Evolutionary conservation across 139 green algal genomes (phyloP).

Genomic region (Coelastrella sp.): DNA sequence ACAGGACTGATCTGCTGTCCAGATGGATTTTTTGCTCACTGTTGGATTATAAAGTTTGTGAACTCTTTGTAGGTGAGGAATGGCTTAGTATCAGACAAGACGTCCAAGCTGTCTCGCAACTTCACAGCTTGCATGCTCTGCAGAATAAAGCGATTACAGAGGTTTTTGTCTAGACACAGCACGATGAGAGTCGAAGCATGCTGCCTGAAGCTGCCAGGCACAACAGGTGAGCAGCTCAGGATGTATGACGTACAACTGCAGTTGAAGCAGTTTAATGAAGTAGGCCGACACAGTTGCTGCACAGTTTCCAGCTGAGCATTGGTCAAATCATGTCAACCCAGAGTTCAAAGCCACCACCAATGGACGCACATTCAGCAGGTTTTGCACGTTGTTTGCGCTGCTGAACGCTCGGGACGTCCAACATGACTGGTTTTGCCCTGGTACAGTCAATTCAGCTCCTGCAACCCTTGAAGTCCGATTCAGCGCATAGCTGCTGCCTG

Average conservation of each 20-base stretch:
- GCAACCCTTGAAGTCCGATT: neutral
- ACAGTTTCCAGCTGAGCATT: no score
- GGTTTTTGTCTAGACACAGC: no score
- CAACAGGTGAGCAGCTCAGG: no score
- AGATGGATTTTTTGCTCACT: constrained; percentile 6
- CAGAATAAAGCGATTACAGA: neutral
- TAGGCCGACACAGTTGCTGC: no score
- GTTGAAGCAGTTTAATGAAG: no score
- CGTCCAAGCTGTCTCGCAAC: constrained; percentile 23
- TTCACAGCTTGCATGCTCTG: constrained; percentile 45
- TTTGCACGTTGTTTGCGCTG: neutral
- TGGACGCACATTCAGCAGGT: constrained; percentile 24
- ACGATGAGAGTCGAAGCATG: no score
- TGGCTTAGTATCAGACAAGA: neutral
- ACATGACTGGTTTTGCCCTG: neutral
- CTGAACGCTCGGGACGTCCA: neutral
- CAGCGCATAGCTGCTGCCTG: neutral
- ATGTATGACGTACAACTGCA: no score
- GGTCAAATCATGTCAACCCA: no score
- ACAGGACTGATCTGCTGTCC: no score
- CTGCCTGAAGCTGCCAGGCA: no score
- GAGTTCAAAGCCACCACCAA: no score
- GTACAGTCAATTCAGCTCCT: no score
- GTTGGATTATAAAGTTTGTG: constrained; percentile 19
- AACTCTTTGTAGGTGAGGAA: constrained; percentile 43